These are phyloP conservation scores for Aspergillus brasiliensis DNA, from an alignment of 2,329 filamentous ascomycete genomes.

Conservation along the genomic window DNA sequence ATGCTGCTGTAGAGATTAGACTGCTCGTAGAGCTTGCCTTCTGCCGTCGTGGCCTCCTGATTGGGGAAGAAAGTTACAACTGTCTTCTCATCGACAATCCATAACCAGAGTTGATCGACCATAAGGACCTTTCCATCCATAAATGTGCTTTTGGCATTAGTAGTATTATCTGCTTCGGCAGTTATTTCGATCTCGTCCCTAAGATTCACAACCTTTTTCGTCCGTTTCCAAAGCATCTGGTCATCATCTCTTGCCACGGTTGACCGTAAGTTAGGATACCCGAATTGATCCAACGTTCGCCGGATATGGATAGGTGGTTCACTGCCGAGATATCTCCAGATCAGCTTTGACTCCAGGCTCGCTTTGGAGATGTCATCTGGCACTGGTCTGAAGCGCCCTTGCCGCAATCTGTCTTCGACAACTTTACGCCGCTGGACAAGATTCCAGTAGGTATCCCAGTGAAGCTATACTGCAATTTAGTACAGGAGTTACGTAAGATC, in stretches of 20 bases:
- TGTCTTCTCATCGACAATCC: conserved; percentile 42
- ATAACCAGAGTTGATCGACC: conserved; percentile 67
- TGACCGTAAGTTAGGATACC: conserved; percentile 63
- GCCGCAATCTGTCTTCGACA: conserved; percentile 54
- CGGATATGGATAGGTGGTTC: conserved; percentile 65
- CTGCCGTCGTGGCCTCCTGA: conserved; percentile 36
- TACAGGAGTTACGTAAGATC: not conserved
- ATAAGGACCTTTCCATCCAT: conserved; percentile 58
- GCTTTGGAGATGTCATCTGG: conserved; percentile 57
- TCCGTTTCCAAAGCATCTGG: conserved; percentile 66
- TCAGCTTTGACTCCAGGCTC: conserved; percentile 59
- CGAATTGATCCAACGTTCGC: conserved; percentile 65
- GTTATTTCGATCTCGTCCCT: conserved; percentile 51
- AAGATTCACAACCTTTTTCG: conserved; percentile 55
- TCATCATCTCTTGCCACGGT: conserved; percentile 65
- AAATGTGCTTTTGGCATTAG: conserved; percentile 21
- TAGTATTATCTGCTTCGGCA: conserved; percentile 14
- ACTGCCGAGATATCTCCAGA: conserved; percentile 64
- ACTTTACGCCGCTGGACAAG: conserved; percentile 59
- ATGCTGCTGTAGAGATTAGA: conserved; percentile 65
- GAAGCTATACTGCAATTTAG: conserved; percentile 46
- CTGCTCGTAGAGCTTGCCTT: conserved; percentile 44
- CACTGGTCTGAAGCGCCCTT: conserved; percentile 60
- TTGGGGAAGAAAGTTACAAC: conserved; percentile 38
- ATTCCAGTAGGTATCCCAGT: conserved; percentile 65